A percentile compares a stretch with the other conserved stretches of the same genome.
phyloP scores from a whole-genome alignment of 345 rosid species.

The Brassica juncea region DNA sequence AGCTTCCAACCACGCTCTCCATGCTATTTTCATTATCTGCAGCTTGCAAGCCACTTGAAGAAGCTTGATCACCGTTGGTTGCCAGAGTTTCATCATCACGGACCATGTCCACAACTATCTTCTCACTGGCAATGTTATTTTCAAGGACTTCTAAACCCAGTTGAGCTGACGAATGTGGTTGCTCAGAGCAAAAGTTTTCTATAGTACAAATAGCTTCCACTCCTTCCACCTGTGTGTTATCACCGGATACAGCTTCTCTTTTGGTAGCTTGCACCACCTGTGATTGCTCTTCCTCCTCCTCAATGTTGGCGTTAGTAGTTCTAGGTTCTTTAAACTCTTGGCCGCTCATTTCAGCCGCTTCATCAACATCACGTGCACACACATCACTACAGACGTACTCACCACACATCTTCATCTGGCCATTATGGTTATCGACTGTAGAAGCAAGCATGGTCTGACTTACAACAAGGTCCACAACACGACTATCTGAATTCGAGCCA shows the following conservation, averaged over 20 bases:
- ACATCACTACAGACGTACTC: conserved; percentile 28
- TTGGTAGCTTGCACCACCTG: conserved; percentile 25
- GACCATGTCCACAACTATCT: conserved; percentile 29
- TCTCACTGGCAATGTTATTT: conserved; percentile 29
- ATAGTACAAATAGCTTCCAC: no score
- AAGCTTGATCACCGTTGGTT: conserved; percentile 37
- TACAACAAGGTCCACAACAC: neutral
- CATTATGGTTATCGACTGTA: conserved; percentile 34
- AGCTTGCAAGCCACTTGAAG: conserved; percentile 34
- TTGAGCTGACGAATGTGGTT: conserved; percentile 28
- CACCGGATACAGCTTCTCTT: conserved; percentile 16
- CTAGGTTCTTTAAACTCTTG: conserved; percentile 35
- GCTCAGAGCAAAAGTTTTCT: no score
- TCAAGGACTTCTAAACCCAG: conserved; percentile 36
- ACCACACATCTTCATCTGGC: conserved; percentile 28
- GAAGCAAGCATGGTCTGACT: conserved; percentile 18
- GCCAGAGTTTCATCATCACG: conserved; percentile 35
- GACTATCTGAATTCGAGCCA: conserved; percentile 19
- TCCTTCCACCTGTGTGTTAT: no score
- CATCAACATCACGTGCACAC: conserved; percentile 32
- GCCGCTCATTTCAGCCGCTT: conserved; percentile 32
- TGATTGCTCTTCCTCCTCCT: conserved; percentile 32
- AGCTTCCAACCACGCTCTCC: conserved; percentile 41
- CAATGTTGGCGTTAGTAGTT: conserved; percentile 25
- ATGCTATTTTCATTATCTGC: conserved; percentile 41